Evolutionary conservation across 176 grass and related monocot species (phyloP), one percentile per base, ranked within the genome.

Genomic region (Bonia amplexicaulis): DNA sequence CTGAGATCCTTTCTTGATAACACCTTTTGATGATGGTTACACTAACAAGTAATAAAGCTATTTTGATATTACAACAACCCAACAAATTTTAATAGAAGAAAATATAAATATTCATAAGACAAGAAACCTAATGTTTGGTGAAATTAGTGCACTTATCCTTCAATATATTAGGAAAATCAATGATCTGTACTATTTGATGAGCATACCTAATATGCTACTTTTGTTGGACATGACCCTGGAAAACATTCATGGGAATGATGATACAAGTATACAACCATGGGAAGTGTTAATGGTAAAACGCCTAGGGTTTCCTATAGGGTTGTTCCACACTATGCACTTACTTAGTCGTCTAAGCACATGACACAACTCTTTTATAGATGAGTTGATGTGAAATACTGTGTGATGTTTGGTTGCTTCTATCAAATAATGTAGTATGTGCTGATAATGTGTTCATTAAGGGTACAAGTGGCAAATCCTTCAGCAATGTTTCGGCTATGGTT

Each of bases 131-230:
- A 23, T 41, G 13, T 69, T 69, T 41, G 79, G 67, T 81, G 79
- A 69, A 68, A 81, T 55, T 69, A 16, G 37, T 69, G 54, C 8
- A 17, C 2, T 66, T 27, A 41, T 23, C 31, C 7, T 41, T 81
- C 31, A 42, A 69, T 39, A 15, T 67, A 41, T 48, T 55, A 42
- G 47, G 13, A 81, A 26, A 81, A 69, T 81, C 39, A 81, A 35
- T 23, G 6, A 55, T 66, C 47, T 69, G 47, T 14, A 55, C 55
- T 81, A 81, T 81, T 66, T 54, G 64, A 54, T 37, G 66, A 81
- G 47, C 64, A 81, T 69, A 69, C n/a, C 37, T 81, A 26, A 54
- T 81, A 25, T 55, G 78, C 47, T 54, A 52, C 79, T 69, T 69
- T 69, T 22, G 8, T 81, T 69, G 22, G 67, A 41, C 47, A 81